These are phyloP conservation scores for Pelargonium fulgidum DNA, from an alignment of 441 rosid genomes.

Conservation along the genomic window DNA sequence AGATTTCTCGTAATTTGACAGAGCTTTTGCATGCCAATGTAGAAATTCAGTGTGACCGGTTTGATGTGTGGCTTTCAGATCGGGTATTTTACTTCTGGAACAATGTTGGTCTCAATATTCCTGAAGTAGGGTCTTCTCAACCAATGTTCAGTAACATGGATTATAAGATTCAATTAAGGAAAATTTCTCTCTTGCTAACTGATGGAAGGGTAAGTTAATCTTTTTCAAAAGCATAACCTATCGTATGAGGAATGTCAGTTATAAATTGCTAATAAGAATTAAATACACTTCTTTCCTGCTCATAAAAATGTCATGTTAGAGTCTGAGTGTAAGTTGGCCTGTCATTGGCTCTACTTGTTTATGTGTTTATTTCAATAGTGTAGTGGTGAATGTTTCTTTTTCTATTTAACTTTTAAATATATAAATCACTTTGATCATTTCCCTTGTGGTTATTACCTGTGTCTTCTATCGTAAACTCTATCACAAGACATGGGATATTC, in stretches of 20 bases:
- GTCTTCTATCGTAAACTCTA: background rate
- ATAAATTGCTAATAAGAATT: background rate
- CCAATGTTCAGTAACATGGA: constrained; percentile 37
- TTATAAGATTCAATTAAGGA: constrained; percentile 47
- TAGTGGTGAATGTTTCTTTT: background rate
- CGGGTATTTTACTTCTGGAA: constrained; percentile 63
- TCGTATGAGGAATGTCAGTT: background rate
- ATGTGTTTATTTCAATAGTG: background rate
- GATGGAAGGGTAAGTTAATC: constrained; percentile 74
- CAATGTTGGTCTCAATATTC: constrained; percentile 42
- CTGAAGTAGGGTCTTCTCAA: constrained; percentile 51
- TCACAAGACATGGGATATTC: background rate
- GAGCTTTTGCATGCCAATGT: constrained; percentile 29
- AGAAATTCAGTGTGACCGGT: constrained; percentile 46
- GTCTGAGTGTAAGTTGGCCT: background rate
- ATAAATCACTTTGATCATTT: background rate
- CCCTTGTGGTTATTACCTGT: background rate
- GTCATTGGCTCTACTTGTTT: background rate
- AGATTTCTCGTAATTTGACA: constrained; percentile 35
- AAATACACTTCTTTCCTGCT: background rate
- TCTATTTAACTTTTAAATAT: background rate
- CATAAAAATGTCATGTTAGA: background rate
- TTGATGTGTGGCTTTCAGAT: constrained; percentile 68
- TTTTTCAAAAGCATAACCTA: background rate
- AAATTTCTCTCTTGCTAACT: constrained; percentile 63